Conservation (phyloP, 2,329 filamentous ascomycete species). For the Fusarium torreyae region DNA sequence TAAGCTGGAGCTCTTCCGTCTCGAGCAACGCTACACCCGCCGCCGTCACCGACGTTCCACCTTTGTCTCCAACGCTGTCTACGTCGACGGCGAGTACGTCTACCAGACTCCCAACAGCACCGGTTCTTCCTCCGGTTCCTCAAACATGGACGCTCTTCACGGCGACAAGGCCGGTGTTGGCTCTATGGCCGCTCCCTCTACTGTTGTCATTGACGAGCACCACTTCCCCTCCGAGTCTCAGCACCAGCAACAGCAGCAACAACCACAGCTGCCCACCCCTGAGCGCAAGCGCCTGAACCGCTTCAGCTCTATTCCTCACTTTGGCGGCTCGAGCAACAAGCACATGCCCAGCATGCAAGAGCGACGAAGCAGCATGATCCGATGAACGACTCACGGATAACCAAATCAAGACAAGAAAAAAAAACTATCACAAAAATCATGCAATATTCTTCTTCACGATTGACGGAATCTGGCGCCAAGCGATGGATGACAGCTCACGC, state of each 20-base stretch:
- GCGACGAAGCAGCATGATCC: slow-evolving; percentile 61
- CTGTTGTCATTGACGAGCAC: slow-evolving; percentile 49
- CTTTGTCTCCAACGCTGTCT: slow-evolving; percentile 89
- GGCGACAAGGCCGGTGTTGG: slow-evolving; percentile 51
- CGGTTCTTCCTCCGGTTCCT: slow-evolving; percentile 67
- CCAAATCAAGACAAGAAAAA: slow-evolving; percentile 30
- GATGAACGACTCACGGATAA: slow-evolving; percentile 46
- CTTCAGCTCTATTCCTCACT: slow-evolving; percentile 70
- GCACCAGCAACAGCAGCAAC: slow-evolving; percentile 35
- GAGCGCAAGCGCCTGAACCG: slow-evolving; percentile 68
- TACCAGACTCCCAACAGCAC: slow-evolving; percentile 77
- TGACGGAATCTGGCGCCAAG: slow-evolving; percentile 46
- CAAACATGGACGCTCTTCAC: slow-evolving; percentile 57
- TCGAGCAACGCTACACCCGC: slow-evolving; percentile 95
- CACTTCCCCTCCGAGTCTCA: slow-evolving; percentile 38
- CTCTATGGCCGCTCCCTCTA: slow-evolving; percentile 38
- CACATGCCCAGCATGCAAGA: slow-evolving; percentile 56
- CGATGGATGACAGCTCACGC: slow-evolving; percentile 31
- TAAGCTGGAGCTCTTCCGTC: slow-evolving; percentile 90
- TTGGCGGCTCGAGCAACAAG: slow-evolving; percentile 59
- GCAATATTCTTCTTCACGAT: slow-evolving; percentile 42
- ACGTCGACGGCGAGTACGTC: slow-evolving; percentile 96
- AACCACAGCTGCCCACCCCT: slow-evolving; percentile 21
- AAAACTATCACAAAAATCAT: slow-evolving; percentile 34
- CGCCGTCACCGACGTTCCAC: slow-evolving; percentile 88